Conservation (phyloP, 2,329 filamentous ascomycete genomes). For the Eurotiales sp. region DNA sequence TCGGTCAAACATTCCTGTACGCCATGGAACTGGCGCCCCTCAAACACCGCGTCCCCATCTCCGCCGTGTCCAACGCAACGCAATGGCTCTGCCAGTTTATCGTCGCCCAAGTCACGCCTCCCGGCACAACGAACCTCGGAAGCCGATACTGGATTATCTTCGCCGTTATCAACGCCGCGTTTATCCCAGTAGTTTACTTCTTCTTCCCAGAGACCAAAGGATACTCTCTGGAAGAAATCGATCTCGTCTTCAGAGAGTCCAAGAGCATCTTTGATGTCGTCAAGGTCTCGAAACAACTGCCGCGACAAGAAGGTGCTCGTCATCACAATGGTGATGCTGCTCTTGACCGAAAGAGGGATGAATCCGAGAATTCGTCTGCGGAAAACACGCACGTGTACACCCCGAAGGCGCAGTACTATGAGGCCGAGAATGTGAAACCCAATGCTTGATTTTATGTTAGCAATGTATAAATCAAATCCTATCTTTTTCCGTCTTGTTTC, state of each 20-base stretch:
- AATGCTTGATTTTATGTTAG: neutral
- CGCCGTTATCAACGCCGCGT: conserved; percentile 21
- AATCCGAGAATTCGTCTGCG: conserved; percentile 8
- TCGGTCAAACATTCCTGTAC: conserved; percentile 62
- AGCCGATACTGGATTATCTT: conserved; percentile 25
- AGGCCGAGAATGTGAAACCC: neutral
- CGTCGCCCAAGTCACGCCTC: conserved; percentile 28
- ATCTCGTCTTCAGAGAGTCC: conserved; percentile 25
- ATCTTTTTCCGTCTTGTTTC: neutral
- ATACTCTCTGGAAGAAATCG: conserved; percentile 29
- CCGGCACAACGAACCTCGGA: conserved; percentile 26
- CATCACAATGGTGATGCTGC: too few relatives aligned
- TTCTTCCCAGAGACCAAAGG: conserved; percentile 30
- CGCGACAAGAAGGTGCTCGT: neutral
- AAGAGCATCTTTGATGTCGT: conserved; percentile 8
- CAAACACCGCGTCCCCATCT: conserved; percentile 35
- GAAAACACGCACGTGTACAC: neutral
- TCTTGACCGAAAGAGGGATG: neutral
- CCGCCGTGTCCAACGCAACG: conserved; percentile 32
- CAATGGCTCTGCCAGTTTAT: conserved; percentile 38
- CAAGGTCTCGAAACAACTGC: neutral
- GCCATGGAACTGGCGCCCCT: conserved; percentile 41
- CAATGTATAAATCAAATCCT: neutral
- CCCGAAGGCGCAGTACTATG: neutral
- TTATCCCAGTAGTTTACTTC: conserved; percentile 24